Percentiles rank a stretch among this genome's conserved stretches.
Conservation (phyloP, 2,329 filamentous ascomycete genomes). For the Xylaria sp. region DNA sequence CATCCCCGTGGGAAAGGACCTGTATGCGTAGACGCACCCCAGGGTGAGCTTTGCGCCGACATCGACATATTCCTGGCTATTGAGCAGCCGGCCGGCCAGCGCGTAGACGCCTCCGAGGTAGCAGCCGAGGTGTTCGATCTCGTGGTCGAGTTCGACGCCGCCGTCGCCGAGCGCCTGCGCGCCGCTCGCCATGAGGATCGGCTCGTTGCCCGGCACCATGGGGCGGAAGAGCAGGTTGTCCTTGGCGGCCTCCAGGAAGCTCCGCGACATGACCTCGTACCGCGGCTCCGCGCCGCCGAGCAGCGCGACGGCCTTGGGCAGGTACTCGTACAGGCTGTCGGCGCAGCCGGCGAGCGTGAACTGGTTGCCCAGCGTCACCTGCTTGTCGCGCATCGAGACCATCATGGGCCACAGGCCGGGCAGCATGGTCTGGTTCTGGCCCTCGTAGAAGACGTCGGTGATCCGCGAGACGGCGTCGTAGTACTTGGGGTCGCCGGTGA, state of each 20-base stretch:
- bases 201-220: constrained; percentile 58
- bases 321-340: constrained; percentile 56
- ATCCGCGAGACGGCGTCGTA: constrained; percentile 72
- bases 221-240: constrained; percentile 69
- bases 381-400: constrained; percentile 61
- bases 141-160: constrained; percentile 35
- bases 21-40: constrained; percentile 66
- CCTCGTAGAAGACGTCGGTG: constrained; percentile 65
- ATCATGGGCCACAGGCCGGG: constrained; percentile 74
- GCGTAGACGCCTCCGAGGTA: constrained; percentile 73
- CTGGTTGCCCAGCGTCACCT: constrained; percentile 38
- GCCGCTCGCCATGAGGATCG: constrained; percentile 66
- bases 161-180: constrained; percentile 38
- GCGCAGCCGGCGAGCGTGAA: constrained; percentile 44
- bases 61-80: constrained; percentile 54
- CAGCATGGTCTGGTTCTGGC: constrained; percentile 66
- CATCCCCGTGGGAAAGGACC: constrained; percentile 57
- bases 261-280: constrained; percentile 44
- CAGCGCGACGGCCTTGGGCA: constrained; percentile 66
- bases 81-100: constrained; percentile 65
- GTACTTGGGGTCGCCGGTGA: constrained; percentile 73
- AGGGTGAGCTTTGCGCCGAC: constrained; percentile 61
- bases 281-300: constrained; percentile 57
- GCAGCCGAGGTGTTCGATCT: constrained; percentile 65
- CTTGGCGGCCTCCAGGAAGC: constrained; percentile 59